These are phyloP conservation scores for Lepidopterella palustris DNA, from an alignment of 495 filamentous ascomycete species.

Conservation along the genomic window DNA sequence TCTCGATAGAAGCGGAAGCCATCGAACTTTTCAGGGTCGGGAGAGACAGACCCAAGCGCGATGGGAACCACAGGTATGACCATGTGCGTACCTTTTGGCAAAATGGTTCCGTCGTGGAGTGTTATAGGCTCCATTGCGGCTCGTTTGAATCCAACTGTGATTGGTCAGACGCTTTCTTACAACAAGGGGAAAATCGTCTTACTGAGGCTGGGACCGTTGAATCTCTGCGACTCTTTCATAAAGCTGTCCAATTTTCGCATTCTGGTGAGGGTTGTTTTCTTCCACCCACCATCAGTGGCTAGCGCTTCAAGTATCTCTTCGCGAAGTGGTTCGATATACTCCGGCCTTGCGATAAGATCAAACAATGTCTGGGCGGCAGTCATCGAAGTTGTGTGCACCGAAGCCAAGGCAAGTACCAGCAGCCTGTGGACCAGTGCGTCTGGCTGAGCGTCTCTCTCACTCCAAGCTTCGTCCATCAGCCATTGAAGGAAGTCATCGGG, in stretches of 20 bases:
- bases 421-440: too few relatives aligned
- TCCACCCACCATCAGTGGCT: neutral
- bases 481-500: too few relatives aligned
- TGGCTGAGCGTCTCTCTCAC: too few relatives aligned
- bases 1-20: neutral
- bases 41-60: neutral
- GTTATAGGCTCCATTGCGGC: neutral
- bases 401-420: too few relatives aligned
- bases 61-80: neutral
- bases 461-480: too few relatives aligned
- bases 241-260: neutral
- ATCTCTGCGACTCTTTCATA: slow-evolving; percentile 5
- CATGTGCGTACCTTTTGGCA: neutral
- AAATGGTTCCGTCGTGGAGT: neutral
- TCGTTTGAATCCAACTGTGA: neutral
- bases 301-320: slow-evolving; percentile 1
- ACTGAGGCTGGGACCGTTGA: neutral
- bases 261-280: neutral
- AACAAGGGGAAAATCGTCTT: neutral
- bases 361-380: neutral
- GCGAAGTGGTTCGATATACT: neutral
- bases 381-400: neutral
- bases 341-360: neutral
- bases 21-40: neutral
- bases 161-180: neutral